Evolutionary conservation across 306 rosid species (phyloP).

Genomic region (Quercus robur): DNA sequence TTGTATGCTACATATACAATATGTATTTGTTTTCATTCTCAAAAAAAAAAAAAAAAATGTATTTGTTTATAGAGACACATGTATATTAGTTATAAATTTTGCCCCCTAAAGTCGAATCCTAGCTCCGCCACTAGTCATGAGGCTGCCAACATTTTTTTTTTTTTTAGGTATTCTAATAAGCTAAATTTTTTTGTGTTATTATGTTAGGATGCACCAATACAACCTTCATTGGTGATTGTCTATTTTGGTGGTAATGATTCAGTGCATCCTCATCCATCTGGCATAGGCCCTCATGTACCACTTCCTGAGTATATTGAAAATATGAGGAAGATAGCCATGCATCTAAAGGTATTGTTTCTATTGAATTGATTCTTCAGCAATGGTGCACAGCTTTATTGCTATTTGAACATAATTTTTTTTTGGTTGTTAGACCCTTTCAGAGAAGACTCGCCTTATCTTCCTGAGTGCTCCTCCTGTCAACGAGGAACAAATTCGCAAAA

Average conservation of each 20-base stretch:
- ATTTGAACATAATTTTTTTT: neutral
- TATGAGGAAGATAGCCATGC: constrained; percentile 62
- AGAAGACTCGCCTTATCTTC: constrained; percentile 55
- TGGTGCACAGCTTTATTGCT: neutral
- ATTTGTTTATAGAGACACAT: too few species aligned
- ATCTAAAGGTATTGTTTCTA: constrained; percentile 50
- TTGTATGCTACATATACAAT: too few species aligned
- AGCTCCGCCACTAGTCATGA: too few species aligned
- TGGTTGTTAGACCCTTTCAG: constrained; percentile 48
- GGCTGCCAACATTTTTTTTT: neutral
- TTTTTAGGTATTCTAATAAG: neutral
- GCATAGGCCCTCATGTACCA: constrained; percentile 64
- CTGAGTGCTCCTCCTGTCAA: constrained; percentile 63
- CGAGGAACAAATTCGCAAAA: constrained; percentile 36
- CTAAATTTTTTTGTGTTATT: neutral
- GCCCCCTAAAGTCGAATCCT: too few species aligned
- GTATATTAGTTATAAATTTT: too few species aligned
- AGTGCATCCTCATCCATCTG: constrained; percentile 46
- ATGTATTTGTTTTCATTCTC: too few species aligned
- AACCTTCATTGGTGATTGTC: constrained; percentile 70
- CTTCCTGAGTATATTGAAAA: constrained; percentile 73
- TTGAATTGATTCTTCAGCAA: neutral
- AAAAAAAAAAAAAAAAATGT: too few species aligned
- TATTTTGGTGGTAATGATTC: constrained; percentile 94
- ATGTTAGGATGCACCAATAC: constrained; percentile 46